phyloP scores from a whole-genome alignment of 192 early-diverging fungal species.

The Backusella liffmaniae region DNA sequence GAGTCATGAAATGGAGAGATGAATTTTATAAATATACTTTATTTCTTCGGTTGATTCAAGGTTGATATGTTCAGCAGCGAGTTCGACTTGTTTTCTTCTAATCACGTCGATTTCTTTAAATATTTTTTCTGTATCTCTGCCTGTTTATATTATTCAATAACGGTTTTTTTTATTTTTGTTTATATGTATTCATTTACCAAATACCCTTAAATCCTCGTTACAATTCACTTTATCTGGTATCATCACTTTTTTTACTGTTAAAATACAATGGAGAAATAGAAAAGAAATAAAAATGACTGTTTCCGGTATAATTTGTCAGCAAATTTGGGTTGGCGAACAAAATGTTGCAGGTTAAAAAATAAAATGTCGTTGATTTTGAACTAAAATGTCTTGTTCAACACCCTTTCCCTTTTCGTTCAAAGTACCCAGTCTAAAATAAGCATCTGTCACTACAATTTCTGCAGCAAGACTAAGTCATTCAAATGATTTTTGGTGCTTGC shows the following conservation, averaged over 20 bases:
- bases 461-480: too few species aligned
- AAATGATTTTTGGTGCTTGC: not conserved
- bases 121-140: slow-evolving; percentile 20
- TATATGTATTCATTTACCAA: slow-evolving; percentile 4
- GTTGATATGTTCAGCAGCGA: slow-evolving; percentile 27
- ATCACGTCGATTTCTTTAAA: slow-evolving; percentile 27
- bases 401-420: not conserved
- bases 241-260: not conserved
- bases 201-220: slow-evolving; percentile 14
- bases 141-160: not conserved
- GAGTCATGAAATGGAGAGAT: not conserved
- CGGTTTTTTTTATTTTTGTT: not conserved
- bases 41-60: slow-evolving; percentile 17
- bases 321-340: too few species aligned
- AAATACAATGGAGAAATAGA: too few species aligned
- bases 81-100: slow-evolving; percentile 27
- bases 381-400: not conserved
- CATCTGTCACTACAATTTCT: not conserved
- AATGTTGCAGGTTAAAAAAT: too few species aligned
- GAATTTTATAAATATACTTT: not conserved
- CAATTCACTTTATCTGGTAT: not conserved
- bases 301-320: too few species aligned
- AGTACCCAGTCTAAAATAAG: not conserved
- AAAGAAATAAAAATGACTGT: too few species aligned
- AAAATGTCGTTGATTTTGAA: too few species aligned